These are phyloP conservation scores for Boletus rubescentipes DNA, from an alignment of 768 basidiomycete species.

Conservation along the genomic window DNA sequence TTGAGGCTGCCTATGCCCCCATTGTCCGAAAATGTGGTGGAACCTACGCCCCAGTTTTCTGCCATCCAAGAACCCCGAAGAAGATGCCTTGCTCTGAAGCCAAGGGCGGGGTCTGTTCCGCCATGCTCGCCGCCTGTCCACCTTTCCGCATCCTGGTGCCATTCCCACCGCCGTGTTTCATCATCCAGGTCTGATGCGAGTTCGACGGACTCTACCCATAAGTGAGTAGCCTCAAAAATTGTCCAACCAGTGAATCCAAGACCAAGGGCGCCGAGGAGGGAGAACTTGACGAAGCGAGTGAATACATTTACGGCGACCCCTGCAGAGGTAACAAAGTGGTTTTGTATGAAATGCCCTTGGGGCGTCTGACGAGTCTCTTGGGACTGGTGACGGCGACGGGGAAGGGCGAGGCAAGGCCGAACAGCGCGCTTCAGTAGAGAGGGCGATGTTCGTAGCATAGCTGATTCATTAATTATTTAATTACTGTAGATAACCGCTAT, in stretches of 20 bases:
- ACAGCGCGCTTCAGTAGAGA: conserved; percentile 4
- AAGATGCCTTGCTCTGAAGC: conserved; percentile 57
- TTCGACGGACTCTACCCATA: conserved; percentile 62
- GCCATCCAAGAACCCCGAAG: conserved; percentile 74
- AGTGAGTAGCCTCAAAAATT: conserved; percentile 56
- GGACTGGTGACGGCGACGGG: conserved; percentile 18
- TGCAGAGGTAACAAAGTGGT: conserved; percentile 36
- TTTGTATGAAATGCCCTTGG: conserved; percentile 23
- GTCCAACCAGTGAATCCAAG: conserved; percentile 45
- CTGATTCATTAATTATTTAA: background rate
- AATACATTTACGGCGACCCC: conserved; percentile 44
- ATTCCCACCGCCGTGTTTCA: conserved; percentile 60
- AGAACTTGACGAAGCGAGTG: conserved; percentile 48
- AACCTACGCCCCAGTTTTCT: conserved; percentile 59
- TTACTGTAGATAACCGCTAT: background rate
- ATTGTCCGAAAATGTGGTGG: conserved; percentile 36
- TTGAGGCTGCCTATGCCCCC: conserved; percentile 39
- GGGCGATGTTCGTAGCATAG: conserved; percentile 16
- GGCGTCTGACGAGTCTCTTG: conserved; percentile 9
- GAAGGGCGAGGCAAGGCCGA: background rate
- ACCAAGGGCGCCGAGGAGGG: conserved; percentile 43
- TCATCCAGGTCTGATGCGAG: conserved; percentile 47
- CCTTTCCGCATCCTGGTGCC: conserved; percentile 59
- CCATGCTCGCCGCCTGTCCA: conserved; percentile 60
- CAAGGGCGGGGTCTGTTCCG: conserved; percentile 74